Base-by-base conservation (phyloP, 2,329 filamentous ascomycete genomes). In the Elsinoe australis region DNA sequence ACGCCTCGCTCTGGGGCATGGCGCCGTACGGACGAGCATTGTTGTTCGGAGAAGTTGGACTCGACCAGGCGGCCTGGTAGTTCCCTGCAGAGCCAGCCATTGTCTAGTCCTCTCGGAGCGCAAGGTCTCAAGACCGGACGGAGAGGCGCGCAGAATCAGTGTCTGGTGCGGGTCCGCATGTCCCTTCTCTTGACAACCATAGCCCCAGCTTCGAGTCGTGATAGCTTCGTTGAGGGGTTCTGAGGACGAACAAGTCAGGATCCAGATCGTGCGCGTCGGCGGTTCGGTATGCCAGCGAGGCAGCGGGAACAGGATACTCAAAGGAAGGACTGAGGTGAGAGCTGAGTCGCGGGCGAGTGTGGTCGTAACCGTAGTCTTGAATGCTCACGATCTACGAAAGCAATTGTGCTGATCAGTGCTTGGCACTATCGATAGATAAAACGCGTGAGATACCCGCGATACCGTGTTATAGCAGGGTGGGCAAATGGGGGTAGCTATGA, bases 141-240 rank as follows among this genome's bases (percentile, higher is more conserved):
- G 26, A 21, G n/a, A 31, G 21, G 14, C 26, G 22, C n/a, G n/a
- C 17, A 18, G 39, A n/a, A 18, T 26, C n/a, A 32, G 17, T 17
- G n/a, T 32, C 28, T 4, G 17, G 15, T 9, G 10, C 17, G 39
- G 21, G 22, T 44, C 39, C 15, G 24, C 28, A 44, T 15, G 28
- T 31, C 24, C 39, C 12, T 32, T 21, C 28, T 44, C 39, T 44
- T 44, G 24, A 44, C 28, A 26, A 15, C 15, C 26, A 14, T 29
- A 12, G 26, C 26, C 12, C 26, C 26, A 29, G 12, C 6, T n/a
- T n/a, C n/a, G n/a, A n/a, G n/a, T n/a, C n/a, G n/a, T n/a, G n/a
- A n/a, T n/a, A n/a, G n/a, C n/a, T n/a, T n/a, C n/a, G n/a, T n/a
- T 29, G 26, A 29, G 26, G 12, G 26, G 26, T 29, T 6, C 26